Base-by-base conservation (phyloP, 2,329 filamentous ascomycete genomes). In the Didymella pinodella region DNA sequence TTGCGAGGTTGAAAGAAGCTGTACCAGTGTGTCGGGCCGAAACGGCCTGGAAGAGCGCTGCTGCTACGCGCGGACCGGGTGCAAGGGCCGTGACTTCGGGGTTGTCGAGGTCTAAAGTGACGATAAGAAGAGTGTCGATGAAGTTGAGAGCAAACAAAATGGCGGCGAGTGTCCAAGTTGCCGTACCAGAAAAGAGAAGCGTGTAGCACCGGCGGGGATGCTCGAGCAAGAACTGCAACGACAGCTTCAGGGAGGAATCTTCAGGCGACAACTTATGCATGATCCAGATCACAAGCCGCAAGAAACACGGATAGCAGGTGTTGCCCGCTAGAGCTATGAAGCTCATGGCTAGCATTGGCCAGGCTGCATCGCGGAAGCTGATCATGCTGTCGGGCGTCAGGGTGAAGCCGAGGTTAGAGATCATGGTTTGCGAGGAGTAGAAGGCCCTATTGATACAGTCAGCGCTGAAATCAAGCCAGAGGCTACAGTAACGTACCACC, bases 191-290 rank as follows among this genome's bases (percentile, higher is more conserved):
- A 65, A 89, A 89, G 3, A 89, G 80, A 1, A 86, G 79, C 1
- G 85, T 88, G 66, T 86, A 88, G 64, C 85, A 87, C 6, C 86
- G 79, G 32, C 86, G 81, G 0, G 86, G 86, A 67, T 89, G 84
- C 43, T 87, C 80, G 20, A 89, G 82, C 1, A 89, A 76, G 65
- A 88, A 89, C 3, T 77, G 71, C 0, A 88, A 74, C 0, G 83
- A 79, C 26, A 82, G 79, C 3, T 77, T 73, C 46, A 77, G 78
- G 0, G 77, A 47, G 0, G 62, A 69, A 46, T 71, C 47, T 2
- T 75, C 67, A 0, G 82, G 80, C 0, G 78, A 66, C 1, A 81
- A 46, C 63, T 82, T 84, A 44, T 75, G 83, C 62, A 83, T 80
- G 22, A 71, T 73, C 85, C 85, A 89, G 32, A 89, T 80, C 25